phyloP scores from a whole-genome alignment of 2,329 filamentous ascomycete genomes.

The Xylaria sp. region DNA sequence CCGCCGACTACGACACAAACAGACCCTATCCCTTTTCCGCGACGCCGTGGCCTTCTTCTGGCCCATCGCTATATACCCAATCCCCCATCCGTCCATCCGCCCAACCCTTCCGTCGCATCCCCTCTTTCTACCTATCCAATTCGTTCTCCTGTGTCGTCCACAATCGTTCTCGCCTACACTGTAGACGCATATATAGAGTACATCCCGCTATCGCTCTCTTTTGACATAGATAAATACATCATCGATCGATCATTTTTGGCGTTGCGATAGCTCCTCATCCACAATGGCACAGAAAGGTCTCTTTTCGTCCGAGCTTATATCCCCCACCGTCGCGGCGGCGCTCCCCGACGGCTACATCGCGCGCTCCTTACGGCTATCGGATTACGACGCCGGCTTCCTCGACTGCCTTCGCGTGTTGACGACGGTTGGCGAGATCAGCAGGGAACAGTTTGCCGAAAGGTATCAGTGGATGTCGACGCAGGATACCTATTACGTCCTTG shows the following conservation, averaged over 20 bases:
- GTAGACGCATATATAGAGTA: too few relatives aligned
- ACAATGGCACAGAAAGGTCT: conserved; percentile 60
- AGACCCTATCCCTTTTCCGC: neutral
- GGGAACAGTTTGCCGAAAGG: conserved; percentile 74
- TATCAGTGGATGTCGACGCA: conserved; percentile 80
- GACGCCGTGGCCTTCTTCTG: neutral
- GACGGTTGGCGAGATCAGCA: conserved; percentile 83
- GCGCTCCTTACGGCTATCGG: conserved; percentile 75
- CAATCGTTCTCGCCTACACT: too few relatives aligned
- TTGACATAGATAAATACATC: too few relatives aligned
- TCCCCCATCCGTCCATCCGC: too few relatives aligned
- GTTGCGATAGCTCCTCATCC: too few relatives aligned
- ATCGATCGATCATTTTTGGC: neutral
- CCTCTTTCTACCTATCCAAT: too few relatives aligned
- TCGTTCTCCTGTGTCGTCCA: too few relatives aligned
- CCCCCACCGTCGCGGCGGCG: conserved; percentile 68
- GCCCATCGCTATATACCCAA: neutral
- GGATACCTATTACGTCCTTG: conserved; percentile 82
- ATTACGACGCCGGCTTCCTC: conserved; percentile 83
- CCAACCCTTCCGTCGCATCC: too few relatives aligned
- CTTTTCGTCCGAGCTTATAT: conserved; percentile 78
- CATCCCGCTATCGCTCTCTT: too few relatives aligned
- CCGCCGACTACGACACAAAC: neutral
- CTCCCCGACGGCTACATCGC: conserved; percentile 83
- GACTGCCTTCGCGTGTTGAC: conserved; percentile 91